Evolutionary conservation across 345 rosid genomes (phyloP), one percentile per base, ranked within the genome.

Genomic region (Acer campestre): DNA sequence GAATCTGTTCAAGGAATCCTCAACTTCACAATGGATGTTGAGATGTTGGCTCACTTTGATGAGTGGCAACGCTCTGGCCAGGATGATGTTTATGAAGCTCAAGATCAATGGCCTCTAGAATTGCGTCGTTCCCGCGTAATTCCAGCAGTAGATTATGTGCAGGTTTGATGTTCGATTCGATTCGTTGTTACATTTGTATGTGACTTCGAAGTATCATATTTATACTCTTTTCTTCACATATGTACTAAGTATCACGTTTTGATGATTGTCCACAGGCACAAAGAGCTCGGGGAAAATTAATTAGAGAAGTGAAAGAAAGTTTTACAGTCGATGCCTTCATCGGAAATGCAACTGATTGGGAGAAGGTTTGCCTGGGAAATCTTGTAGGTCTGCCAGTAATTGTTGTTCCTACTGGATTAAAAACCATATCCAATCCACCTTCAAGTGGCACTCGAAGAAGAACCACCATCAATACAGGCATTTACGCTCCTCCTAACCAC

Each of bases 281-380:
- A 64, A 88, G 95, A 82, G 97, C 93, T 27, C 87, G 98, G 56
- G 89, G 92, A 48, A 89, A 86, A 80, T 77, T 95, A 71, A 89
- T 95, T 20, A 82, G 79, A 22, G 97, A 95, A 87, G 98, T 95
- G 38, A 81, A 88, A 77, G 87, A 89, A 69, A 85, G 90, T 74
- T 91, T 95, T 77, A 87, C 77, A 0, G 94, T 93, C 0, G 97
- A 95, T 76, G 98, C 95, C 25, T 93, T 93, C 83, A 77, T 95
- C 9, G 98, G 95, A 71, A 92, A 90, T 74, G 97, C 88, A 58
- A 95, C 90, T 0, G 98, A 95, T 27, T 93, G 98, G 98, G 98
- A 95, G 85, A 93, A 79, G 86, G 91, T 90, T 8, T 89, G 98
- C 82, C 16, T 93, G 85, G 98, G 97, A 78, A 95, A 95, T 88